Evolutionary conservation across 2,329 filamentous ascomycete species (phyloP).

Genomic region (Penicillium thymicola): DNA sequence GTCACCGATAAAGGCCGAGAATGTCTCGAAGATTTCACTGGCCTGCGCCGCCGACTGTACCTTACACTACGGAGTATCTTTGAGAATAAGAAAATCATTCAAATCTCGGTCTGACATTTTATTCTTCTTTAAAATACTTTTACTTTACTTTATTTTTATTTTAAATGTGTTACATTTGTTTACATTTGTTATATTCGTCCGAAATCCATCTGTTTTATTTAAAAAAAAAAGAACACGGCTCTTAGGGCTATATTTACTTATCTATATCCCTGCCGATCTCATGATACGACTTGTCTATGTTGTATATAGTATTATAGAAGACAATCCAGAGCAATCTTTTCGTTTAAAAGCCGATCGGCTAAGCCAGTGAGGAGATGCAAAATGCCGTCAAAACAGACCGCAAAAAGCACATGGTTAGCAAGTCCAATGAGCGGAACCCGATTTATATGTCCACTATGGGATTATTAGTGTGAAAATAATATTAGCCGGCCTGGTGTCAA

Average conservation of each 20-base stretch:
- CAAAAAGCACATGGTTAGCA: not conserved
- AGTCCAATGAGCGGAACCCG: not conserved
- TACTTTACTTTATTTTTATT: too few relatives aligned
- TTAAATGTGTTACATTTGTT: too few relatives aligned
- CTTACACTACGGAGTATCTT: conserved; percentile 11
- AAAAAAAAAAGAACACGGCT: not conserved
- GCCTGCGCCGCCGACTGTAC: conserved; percentile 22
- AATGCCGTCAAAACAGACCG: not conserved
- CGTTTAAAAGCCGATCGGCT: not conserved
- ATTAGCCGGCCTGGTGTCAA: too few relatives aligned
- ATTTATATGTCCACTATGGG: not conserved
- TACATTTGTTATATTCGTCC: not conserved
- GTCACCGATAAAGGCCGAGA: conserved; percentile 18
- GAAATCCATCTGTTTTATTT: too few relatives aligned
- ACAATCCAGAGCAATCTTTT: not conserved
- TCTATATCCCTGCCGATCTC: not conserved
- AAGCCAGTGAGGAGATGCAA: not conserved
- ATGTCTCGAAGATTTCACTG: conserved; percentile 22
- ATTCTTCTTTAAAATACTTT: not conserved
- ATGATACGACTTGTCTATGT: not conserved
- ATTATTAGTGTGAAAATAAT: not conserved
- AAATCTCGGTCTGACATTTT: not conserved
- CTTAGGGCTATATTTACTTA: not conserved
- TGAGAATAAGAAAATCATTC: conserved; percentile 3
- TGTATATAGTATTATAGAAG: not conserved